These are phyloP conservation scores for Parathielavia appendiculata DNA, from an alignment of 495 filamentous ascomycete species.

Conservation along the genomic window DNA sequence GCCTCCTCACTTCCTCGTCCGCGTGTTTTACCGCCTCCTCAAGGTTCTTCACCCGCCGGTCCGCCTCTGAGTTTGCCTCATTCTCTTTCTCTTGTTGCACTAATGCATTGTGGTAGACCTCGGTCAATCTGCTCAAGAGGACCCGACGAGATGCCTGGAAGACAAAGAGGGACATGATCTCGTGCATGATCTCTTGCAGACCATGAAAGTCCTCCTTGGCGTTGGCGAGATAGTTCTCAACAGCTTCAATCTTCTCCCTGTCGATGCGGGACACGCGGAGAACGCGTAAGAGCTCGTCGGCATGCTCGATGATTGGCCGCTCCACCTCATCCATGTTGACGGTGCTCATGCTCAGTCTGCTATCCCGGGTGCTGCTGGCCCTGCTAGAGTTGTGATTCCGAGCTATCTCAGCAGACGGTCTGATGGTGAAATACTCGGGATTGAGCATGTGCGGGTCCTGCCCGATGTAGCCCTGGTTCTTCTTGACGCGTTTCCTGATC, in stretches of 20 bases:
- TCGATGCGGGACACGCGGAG: constrained; percentile 71
- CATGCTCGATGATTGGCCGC: constrained; percentile 53
- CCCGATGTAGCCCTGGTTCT: constrained; percentile 32
- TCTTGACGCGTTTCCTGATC: constrained; percentile 77
- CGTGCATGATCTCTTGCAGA: constrained; percentile 70
- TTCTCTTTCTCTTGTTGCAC: constrained; percentile 9
- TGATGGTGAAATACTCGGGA: constrained; percentile 84
- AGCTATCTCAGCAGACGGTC: constrained; percentile 38
- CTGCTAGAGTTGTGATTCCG: constrained; percentile 35
- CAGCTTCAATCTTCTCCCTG: constrained; percentile 77
- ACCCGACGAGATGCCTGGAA: constrained; percentile 84
- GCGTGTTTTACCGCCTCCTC: constrained; percentile 55
- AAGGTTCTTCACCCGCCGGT: constrained; percentile 48
- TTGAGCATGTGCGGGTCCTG: constrained; percentile 60
- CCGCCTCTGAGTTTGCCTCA: constrained; percentile 19
- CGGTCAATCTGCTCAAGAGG: constrained; percentile 62
- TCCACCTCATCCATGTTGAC: constrained; percentile 11
- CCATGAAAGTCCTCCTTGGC: constrained; percentile 76
- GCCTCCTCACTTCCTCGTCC: constrained; percentile 59
- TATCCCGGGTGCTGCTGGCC: constrained; percentile 19
- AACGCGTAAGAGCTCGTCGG: constrained; percentile 57
- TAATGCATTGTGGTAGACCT: constrained; percentile 52
- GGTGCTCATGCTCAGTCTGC: constrained; percentile 26
- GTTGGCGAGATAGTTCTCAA: constrained; percentile 73
- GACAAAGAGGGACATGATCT: constrained; percentile 79